These are phyloP conservation scores for Talaromyces sp. DNA, from an alignment of 2,329 filamentous ascomycete genomes.

Conservation along the genomic window DNA sequence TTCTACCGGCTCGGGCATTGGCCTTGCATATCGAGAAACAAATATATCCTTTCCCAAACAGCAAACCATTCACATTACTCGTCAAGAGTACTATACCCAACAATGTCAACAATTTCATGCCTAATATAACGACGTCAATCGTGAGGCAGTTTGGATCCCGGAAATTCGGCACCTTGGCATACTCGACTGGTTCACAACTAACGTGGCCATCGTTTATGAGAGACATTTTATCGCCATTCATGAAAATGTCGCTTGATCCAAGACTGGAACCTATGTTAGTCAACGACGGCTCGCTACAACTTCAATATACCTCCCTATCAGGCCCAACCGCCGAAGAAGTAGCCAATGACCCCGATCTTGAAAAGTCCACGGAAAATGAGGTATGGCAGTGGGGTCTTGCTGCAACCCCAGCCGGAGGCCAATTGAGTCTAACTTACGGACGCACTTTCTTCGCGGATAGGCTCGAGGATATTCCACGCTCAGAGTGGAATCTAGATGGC, in stretches of 20 bases:
- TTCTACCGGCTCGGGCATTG: slow-evolving; percentile 33
- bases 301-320: slow-evolving; percentile 33
- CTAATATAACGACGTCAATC: slow-evolving; percentile 31
- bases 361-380: slow-evolving; percentile 20
- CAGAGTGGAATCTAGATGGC: slow-evolving; percentile 42
- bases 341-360: slow-evolving; percentile 1
- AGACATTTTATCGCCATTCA: slow-evolving; percentile 24
- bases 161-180: slow-evolving; percentile 33
- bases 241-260: slow-evolving; percentile 24
- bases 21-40: slow-evolving; percentile 30
- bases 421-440: slow-evolving; percentile 34
- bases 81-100: slow-evolving; percentile 29
- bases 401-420: slow-evolving; percentile 28
- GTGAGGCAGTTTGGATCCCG: slow-evolving; percentile 29
- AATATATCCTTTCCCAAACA: slow-evolving; percentile 27
- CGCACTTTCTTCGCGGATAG: slow-evolving; percentile 38
- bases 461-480: slow-evolving; percentile 30
- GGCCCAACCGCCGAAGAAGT: slow-evolving; percentile 15
- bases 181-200: slow-evolving; percentile 35
- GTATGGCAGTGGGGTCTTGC: slow-evolving; percentile 32
- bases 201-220: slow-evolving; percentile 31
- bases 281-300: slow-evolving; percentile 31
- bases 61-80: slow-evolving; percentile 31
- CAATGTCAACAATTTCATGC: slow-evolving; percentile 27
- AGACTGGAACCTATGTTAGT: slow-evolving; percentile 21